phyloP scores from a whole-genome alignment of 2,329 filamentous ascomycete genomes.

The Lomentospora prolificans region DNA sequence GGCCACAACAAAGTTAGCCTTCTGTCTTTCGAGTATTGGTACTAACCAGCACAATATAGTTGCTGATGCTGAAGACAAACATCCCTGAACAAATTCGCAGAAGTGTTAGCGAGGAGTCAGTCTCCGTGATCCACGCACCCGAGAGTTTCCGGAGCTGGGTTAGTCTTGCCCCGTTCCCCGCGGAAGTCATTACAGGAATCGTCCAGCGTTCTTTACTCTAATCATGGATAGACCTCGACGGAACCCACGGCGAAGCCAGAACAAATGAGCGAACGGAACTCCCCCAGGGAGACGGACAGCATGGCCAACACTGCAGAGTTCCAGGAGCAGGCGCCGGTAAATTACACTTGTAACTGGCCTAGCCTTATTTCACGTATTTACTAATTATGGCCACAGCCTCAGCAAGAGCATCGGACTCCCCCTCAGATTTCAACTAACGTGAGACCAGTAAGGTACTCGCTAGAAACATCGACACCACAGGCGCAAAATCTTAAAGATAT shows the following conservation, averaged over 20 bases:
- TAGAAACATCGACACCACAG: constrained; percentile 65
- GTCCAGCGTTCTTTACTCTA: constrained; percentile 8
- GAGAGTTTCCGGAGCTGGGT: constrained; percentile 77
- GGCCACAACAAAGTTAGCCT: constrained; percentile 9
- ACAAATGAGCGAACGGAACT: constrained; percentile 21
- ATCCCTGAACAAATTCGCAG: constrained; percentile 48
- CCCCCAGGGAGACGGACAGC: not conserved
- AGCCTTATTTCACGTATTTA: not conserved
- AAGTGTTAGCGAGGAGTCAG: constrained; percentile 61
- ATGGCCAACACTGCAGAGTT: not conserved
- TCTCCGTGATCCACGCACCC: constrained; percentile 87
- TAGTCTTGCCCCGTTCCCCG: constrained; percentile 18
- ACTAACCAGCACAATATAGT: no score
- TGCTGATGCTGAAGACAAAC: constrained; percentile 42
- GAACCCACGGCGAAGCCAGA: constrained; percentile 26
- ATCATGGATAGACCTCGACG: constrained; percentile 29
- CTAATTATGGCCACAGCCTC: not conserved
- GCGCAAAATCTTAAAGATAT: constrained; percentile 76
- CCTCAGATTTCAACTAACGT: constrained; percentile 70
- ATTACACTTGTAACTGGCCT: no score
- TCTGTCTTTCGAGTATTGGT: no score
- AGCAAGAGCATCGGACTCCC: constrained; percentile 37
- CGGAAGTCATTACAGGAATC: not conserved
- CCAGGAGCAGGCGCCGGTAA: not conserved
- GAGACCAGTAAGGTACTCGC: constrained; percentile 52